phyloP scores from a whole-genome alignment of 768 basidiomycete genomes.

The Pilatotrama ljubarskyi region DNA sequence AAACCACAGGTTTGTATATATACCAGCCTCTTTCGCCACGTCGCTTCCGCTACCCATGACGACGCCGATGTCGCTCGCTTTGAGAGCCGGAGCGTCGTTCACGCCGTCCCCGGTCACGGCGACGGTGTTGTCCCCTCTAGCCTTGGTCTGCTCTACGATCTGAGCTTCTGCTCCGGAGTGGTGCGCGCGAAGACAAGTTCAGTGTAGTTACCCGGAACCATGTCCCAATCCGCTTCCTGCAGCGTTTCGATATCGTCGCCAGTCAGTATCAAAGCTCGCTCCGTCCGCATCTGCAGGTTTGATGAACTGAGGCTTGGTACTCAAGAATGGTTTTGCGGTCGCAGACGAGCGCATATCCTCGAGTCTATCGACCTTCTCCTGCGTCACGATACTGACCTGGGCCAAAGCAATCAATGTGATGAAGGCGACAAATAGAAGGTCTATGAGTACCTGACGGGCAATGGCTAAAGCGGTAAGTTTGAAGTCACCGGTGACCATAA shows the following conservation, averaged over 20 bases:
- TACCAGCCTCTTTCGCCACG: constrained; percentile 55
- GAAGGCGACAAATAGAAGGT: constrained; percentile 39
- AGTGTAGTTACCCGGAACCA: constrained; percentile 39
- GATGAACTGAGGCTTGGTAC: constrained; percentile 24
- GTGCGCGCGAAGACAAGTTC: constrained; percentile 64
- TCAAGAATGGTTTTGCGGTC: constrained; percentile 22
- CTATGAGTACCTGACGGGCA: constrained; percentile 59
- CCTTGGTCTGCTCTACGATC: constrained; percentile 61
- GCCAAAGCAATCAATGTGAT: neutral
- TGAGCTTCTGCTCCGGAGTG: constrained; percentile 63
- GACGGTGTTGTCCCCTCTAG: constrained; percentile 51
- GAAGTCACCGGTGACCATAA: constrained; percentile 66
- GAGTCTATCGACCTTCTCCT: constrained; percentile 38
- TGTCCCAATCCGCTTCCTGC: constrained; percentile 41
- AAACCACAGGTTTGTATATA: constrained; percentile 16
- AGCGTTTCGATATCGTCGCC: constrained; percentile 45
- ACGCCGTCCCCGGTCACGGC: constrained; percentile 71
- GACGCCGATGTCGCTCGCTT: constrained; percentile 62
- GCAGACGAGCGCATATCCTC: constrained; percentile 29
- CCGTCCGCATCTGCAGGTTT: constrained; percentile 41
- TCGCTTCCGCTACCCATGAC: constrained; percentile 57
- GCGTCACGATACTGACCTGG: constrained; percentile 45
- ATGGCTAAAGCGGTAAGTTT: constrained; percentile 63
- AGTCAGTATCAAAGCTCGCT: constrained; percentile 43
- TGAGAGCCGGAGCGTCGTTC: constrained; percentile 59